These are phyloP conservation scores for Scedosporium apiospermum DNA, from an alignment of 2,329 filamentous ascomycete species.

Conservation along the genomic window DNA sequence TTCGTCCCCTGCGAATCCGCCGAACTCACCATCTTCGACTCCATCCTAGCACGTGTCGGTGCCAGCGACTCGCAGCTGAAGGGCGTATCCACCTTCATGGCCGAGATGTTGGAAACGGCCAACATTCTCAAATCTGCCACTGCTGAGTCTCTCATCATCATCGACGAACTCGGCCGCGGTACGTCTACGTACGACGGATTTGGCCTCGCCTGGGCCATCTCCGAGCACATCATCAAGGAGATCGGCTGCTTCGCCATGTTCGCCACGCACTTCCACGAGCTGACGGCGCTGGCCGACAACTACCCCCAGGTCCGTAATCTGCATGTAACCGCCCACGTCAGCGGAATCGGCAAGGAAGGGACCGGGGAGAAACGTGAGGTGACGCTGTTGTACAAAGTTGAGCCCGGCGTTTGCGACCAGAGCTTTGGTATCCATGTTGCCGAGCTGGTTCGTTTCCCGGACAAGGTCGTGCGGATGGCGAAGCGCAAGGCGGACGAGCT, in stretches of 20 bases:
- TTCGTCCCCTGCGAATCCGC: constrained; percentile 90
- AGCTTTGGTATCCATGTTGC: constrained; percentile 98
- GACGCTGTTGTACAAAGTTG: constrained; percentile 92
- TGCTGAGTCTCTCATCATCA: constrained; percentile 91
- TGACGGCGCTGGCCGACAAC: constrained; percentile 81
- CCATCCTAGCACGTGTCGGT: constrained; percentile 89
- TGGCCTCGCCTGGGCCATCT: constrained; percentile 97
- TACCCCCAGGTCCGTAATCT: constrained; percentile 85
- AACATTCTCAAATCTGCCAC: constrained; percentile 98
- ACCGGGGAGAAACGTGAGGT: constrained; percentile 56
- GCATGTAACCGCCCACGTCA: constrained; percentile 92
- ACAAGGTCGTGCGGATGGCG: constrained; percentile 98
- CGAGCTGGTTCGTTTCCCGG: constrained; percentile 89
- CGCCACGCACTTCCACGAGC: constrained; percentile 96
- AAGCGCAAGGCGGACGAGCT: constrained; percentile 97
- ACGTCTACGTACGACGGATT: constrained; percentile 98
- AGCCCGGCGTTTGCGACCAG: constrained; percentile 91
- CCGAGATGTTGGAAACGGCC: constrained; percentile 97
- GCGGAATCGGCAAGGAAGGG: constrained; percentile 35
- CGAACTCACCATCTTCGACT: constrained; percentile 92
- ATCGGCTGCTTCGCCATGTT: constrained; percentile 93
- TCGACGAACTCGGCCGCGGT: constrained; percentile 91
- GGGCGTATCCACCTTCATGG: constrained; percentile 98
- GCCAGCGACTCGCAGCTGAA: constrained; percentile 96
- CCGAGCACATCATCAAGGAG: constrained; percentile 91